Conservation (phyloP, 352 stramenopile genomes). For the Globisporangium camurandrum region DNA sequence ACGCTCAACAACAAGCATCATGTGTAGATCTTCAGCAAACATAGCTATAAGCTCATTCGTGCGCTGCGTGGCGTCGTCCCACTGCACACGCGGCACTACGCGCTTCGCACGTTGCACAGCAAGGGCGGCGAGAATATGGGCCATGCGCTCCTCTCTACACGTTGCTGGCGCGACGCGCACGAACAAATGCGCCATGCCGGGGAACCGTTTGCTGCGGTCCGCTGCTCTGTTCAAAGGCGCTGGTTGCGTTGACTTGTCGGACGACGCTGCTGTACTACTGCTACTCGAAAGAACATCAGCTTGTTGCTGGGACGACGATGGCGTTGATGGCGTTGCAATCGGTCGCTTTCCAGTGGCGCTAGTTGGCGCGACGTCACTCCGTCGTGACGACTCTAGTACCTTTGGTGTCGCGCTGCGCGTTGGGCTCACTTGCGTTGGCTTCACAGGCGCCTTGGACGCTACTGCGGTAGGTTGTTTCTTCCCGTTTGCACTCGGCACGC, state of each 20-base stretch:
- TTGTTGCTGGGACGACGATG: not conserved
- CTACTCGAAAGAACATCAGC: constrained; percentile 1
- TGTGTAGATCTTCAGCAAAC: constrained; percentile 55
- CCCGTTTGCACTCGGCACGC: not conserved
- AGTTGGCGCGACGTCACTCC: not conserved
- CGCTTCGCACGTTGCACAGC: constrained; percentile 23
- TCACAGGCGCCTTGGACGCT: not conserved
- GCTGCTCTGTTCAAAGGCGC: not conserved
- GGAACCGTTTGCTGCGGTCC: constrained; percentile 22
- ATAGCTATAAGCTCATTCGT: constrained; percentile 54
- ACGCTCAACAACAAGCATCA: constrained; percentile 41
- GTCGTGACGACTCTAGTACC: constrained; percentile 5
- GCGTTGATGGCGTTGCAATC: constrained; percentile 7
- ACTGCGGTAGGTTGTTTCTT: constrained; percentile 1
- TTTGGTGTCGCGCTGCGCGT: too few relatives aligned
- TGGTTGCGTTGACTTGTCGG: not conserved
- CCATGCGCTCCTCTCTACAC: constrained; percentile 39
- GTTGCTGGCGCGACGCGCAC: constrained; percentile 20
- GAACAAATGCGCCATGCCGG: constrained; percentile 30
- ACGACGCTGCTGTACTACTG: constrained; percentile 1
- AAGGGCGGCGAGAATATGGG: constrained; percentile 31
- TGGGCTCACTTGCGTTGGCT: not conserved
- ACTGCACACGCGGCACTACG: constrained; percentile 28
- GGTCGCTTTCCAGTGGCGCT: constrained; percentile 4
- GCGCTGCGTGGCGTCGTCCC: constrained; percentile 38